phyloP scores from a whole-genome alignment of 805 yeast species.

The Kodamaea sagamina region DNA sequence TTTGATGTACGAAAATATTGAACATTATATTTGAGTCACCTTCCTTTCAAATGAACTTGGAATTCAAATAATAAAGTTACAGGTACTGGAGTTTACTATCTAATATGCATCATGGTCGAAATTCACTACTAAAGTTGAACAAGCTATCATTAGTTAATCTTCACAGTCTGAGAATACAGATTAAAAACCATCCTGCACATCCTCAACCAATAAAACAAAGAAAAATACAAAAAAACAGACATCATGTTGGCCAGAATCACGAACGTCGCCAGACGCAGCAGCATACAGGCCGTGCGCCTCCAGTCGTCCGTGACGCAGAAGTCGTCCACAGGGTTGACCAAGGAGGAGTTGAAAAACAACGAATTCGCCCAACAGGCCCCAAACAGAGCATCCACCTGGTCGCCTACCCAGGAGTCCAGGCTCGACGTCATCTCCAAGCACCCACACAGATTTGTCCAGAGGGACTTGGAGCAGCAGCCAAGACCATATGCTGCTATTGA shows the following conservation, averaged over 20 bases:
- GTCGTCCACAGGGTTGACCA: slow-evolving; percentile 20
- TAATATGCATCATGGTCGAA: too few species aligned
- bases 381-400: slow-evolving; percentile 71
- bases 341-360: slow-evolving; percentile 24
- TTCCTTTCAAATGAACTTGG: too few species aligned
- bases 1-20: too few species aligned
- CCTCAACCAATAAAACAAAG: too few species aligned
- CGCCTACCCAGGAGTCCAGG: slow-evolving; percentile 64
- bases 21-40: too few species aligned
- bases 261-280: slow-evolving; percentile 4
- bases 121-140: too few species aligned
- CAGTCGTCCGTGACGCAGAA: slow-evolving; percentile 15
- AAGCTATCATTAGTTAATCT: too few species aligned
- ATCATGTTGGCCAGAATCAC: slow-evolving; percentile 16
- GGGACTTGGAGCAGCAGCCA: slow-evolving; percentile 69
- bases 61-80: too few species aligned
- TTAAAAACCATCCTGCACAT: too few species aligned
- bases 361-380: slow-evolving; percentile 67
- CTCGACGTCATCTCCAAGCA: slow-evolving; percentile 52
- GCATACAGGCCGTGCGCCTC: slow-evolving; percentile 12
- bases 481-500: slow-evolving; percentile 84
- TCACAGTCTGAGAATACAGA: too few species aligned
- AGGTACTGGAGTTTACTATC: too few species aligned
- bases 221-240: background rate
- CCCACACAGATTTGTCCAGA: slow-evolving; percentile 67